Evolutionary conservation across 1,284 basidiomycete genomes (phyloP).

Genomic region (Ustilago curta): DNA sequence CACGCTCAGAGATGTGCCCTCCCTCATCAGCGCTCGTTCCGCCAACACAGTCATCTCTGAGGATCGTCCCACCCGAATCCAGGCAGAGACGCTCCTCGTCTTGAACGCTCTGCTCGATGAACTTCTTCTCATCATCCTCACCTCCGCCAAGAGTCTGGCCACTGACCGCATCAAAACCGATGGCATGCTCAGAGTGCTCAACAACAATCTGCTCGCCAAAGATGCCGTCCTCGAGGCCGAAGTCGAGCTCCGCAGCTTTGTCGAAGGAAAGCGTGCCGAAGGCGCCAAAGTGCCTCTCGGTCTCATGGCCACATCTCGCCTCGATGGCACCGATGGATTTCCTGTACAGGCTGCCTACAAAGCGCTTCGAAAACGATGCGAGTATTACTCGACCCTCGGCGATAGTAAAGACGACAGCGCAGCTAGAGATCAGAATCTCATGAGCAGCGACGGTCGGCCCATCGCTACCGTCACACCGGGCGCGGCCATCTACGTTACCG

Average conservation of each 20-base stretch:
- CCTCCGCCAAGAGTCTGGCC: conserved; percentile 56
- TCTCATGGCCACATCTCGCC: conserved; percentile 60
- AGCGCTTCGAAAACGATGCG: conserved; percentile 54
- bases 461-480: conserved; percentile 64
- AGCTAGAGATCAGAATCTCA: conserved; percentile 61
- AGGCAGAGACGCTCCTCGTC: conserved; percentile 56
- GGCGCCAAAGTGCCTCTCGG: conserved; percentile 61
- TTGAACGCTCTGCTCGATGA: conserved; percentile 63
- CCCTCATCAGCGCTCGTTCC: conserved; percentile 59
- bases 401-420: conserved; percentile 54
- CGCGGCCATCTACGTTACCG: conserved; percentile 65
- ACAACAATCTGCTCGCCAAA: conserved; percentile 60
- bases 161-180: conserved; percentile 66
- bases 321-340: conserved; percentile 60
- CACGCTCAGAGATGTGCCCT: conserved; percentile 25
- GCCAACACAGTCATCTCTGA: conserved; percentile 64
- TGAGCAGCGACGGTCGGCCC: conserved; percentile 63
- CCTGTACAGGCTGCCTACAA: conserved; percentile 61
- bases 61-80: conserved; percentile 62
- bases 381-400: conserved; percentile 62
- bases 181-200: conserved; percentile 59
- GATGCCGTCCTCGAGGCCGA: conserved; percentile 65
- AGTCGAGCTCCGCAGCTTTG: conserved; percentile 59
- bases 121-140: conserved; percentile 55
- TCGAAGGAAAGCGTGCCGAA: conserved; percentile 61